Conservation (phyloP, 371 early-diverging fungal genomes). For the Saksenaea vasiformis region DNA sequence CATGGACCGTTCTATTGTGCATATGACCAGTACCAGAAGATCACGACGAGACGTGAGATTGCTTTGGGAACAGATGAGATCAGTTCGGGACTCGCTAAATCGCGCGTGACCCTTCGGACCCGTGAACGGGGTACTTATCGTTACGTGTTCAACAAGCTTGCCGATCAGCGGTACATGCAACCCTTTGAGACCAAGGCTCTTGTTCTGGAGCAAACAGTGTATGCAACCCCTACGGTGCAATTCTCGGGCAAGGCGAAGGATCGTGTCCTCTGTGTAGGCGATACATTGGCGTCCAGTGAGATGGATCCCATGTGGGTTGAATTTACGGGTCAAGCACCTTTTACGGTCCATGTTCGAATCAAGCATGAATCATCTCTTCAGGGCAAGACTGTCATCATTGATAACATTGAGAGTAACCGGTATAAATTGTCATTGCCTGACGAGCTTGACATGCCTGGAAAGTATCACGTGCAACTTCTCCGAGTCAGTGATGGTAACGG, state of each 20-base stretch:
- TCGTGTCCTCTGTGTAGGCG: constrained; percentile 50
- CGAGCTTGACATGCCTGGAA: constrained; percentile 37
- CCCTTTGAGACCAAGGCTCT: constrained; percentile 26
- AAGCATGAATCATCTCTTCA: constrained; percentile 37
- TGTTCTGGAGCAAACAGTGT: constrained; percentile 42
- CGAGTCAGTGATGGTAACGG: constrained; percentile 47
- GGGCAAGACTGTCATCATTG: constrained; percentile 25
- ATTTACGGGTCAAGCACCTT: constrained; percentile 50
- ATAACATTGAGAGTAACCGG: constrained; percentile 30
- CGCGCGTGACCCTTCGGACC: constrained; percentile 41
- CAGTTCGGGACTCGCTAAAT: constrained; percentile 30
- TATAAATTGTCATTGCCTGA: constrained; percentile 32
- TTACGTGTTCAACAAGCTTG: constrained; percentile 44
- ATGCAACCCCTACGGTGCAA: constrained; percentile 41
- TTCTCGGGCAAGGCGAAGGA: constrained; percentile 22
- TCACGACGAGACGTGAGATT: constrained; percentile 8
- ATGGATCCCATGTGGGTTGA: constrained; percentile 38
- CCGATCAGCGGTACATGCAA: constrained; percentile 47
- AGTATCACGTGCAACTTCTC: constrained; percentile 37
- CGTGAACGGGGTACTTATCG: constrained; percentile 37
- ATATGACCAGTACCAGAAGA: constrained; percentile 26
- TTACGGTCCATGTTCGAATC: constrained; percentile 38
- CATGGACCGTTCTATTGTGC: constrained; percentile 40
- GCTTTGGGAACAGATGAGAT: constrained; percentile 30
- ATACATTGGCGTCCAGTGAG: constrained; percentile 29